phyloP scores from a whole-genome alignment of 495 filamentous ascomycete genomes.

The Penicillium tannophilum region DNA sequence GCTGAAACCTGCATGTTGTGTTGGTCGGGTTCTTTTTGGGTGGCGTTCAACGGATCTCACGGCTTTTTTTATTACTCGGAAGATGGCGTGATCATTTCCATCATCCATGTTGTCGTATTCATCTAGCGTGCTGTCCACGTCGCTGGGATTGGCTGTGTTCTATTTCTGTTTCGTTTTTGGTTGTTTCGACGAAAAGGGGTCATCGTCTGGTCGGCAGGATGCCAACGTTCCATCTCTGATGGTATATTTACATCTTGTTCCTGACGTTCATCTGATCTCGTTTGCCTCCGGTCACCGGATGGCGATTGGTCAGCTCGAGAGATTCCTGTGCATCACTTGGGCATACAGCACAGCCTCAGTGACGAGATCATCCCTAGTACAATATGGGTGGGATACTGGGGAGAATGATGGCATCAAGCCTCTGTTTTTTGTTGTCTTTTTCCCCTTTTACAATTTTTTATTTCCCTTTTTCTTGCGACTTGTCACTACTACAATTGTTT shows the following conservation, averaged over 20 bases:
- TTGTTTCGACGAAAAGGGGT: constrained; percentile 13
- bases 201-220: constrained; percentile 4
- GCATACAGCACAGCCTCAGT: constrained; percentile 17
- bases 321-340: not conserved
- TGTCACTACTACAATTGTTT: constrained; percentile 20
- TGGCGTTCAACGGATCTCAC: constrained; percentile 51
- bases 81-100: constrained; percentile 41
- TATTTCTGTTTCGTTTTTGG: constrained; percentile 15
- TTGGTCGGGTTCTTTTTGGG: constrained; percentile 42
- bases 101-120: constrained; percentile 47
- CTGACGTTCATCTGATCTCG: not conserved
- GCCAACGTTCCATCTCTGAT: constrained; percentile 3
- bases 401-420: constrained; percentile 15
- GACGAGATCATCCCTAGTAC: constrained; percentile 10
- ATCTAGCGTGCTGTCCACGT: constrained; percentile 47
- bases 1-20: constrained; percentile 43
- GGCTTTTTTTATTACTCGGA: constrained; percentile 39
- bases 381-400: constrained; percentile 14
- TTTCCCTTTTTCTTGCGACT: constrained; percentile 11
- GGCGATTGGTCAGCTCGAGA: not conserved
- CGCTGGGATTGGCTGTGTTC: constrained; percentile 31
- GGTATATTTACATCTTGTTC: constrained; percentile 14
- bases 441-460: constrained; percentile 8
- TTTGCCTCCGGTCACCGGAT: not conserved
- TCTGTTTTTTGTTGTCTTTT: constrained; percentile 17